Base-by-base conservation (phyloP, 2,329 filamentous ascomycete genomes). In the Exophiala aquamarina region DNA sequence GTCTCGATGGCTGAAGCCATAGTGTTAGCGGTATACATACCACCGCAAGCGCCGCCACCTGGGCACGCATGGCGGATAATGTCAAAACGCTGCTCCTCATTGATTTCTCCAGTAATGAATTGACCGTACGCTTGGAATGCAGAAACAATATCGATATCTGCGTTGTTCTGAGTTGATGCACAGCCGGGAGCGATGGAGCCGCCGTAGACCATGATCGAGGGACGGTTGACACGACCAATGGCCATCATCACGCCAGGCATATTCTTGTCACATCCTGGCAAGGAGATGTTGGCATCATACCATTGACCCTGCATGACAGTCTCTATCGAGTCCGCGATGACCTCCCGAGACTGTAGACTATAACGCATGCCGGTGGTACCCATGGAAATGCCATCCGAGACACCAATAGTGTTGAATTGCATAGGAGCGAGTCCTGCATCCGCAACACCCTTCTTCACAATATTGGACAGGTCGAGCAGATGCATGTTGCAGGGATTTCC, bases 401-500 rank as follows among this genome's bases (percentile, higher is more conserved):
- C 94, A 63, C 93, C 93, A 63, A 98, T 89, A 51, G 94, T 98
- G 77, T 98, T 98, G 82, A 98, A 98, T 69, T 96, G 91, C 78
- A 94, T 95, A 55, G 90, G 89, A 51, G 95, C 79, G 52, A 98
- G 77, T 17, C 89, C 88, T 21, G 90, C 87, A 61, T 86, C 76
- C 59, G 83, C 72, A 23, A 88, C 85, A 53, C 84, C 82, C 64
- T 86, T 79, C 59, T 81, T 84, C 57, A 95, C 86, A 56, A 85
- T 74, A 67, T 86, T 78, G 65, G 88, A 95, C 52, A 98, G 81
- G 63, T 94, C 88, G 70, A 98, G 78, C 54, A 98, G 76, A 71
- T 98, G 93, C 92, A 96, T 98, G 74, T 98, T 98, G 78, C 93
- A 98, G 19, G 93, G 93, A 73, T 98, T 98, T 48, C 93, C 93